These are phyloP conservation scores for Lipomyces orientalis DNA, from an alignment of 805 yeast species.

Conservation along the genomic window DNA sequence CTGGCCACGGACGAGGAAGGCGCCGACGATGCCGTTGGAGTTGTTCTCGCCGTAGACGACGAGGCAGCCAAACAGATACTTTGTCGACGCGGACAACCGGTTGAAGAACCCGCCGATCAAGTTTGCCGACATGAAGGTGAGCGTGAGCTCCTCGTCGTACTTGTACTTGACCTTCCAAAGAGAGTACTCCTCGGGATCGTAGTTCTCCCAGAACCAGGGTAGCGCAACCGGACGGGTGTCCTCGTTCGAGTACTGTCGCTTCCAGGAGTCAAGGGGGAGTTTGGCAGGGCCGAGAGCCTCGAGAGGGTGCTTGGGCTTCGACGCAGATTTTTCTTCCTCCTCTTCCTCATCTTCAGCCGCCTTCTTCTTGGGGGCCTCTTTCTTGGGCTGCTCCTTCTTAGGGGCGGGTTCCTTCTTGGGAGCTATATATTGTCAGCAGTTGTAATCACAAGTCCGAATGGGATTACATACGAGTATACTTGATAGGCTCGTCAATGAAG, in stretches of 20 bases:
- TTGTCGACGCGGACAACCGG: conserved; percentile 90
- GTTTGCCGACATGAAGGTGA: conserved; percentile 98
- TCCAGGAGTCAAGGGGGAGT: conserved; percentile 86
- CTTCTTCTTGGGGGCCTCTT: conserved; percentile 41
- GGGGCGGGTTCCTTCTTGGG: conserved; percentile 56
- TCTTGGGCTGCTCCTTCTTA: conserved; percentile 68
- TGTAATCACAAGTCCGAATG: neutral
- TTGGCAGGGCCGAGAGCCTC: conserved; percentile 77
- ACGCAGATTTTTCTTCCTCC: conserved; percentile 44
- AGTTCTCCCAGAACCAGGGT: conserved; percentile 98
- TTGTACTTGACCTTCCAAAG: conserved; percentile 94
- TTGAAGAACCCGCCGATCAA: conserved; percentile 97
- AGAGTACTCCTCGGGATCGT: conserved; percentile 91
- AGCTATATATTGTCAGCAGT: neutral
- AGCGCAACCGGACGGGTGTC: conserved; percentile 92
- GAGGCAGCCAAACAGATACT: conserved; percentile 89
- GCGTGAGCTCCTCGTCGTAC: conserved; percentile 96
- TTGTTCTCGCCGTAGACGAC: conserved; percentile 99
- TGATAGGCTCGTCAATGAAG: conserved; percentile 69
- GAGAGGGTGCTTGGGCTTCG: conserved; percentile 88
- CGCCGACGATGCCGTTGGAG: conserved; percentile 96
- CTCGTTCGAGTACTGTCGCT: conserved; percentile 94
- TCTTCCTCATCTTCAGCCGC: conserved; percentile 45
- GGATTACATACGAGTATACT: conserved; percentile 49
- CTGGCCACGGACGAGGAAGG: conserved; percentile 93